Evolutionary conservation across 2,329 filamentous ascomycete species (phyloP).

Genomic region (Fusarium acutatum): DNA sequence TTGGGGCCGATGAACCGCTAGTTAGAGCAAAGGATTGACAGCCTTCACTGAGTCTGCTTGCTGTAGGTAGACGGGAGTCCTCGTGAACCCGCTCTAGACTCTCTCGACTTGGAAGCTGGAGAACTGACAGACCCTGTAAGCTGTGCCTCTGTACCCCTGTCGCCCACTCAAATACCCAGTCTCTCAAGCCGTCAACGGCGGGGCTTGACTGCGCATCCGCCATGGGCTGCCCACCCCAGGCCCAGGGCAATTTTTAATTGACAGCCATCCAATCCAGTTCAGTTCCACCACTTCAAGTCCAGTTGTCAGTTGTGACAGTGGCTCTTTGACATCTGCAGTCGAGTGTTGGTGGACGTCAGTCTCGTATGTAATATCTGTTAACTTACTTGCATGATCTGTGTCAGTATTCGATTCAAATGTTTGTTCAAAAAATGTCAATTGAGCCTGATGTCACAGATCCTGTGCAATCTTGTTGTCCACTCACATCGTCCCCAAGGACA

Average conservation of each 20-base stretch:
- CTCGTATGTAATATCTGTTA: not conserved
- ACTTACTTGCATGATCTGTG: not conserved
- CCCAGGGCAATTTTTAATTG: slow-evolving; percentile 22
- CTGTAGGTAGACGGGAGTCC: not conserved
- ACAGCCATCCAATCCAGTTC: slow-evolving; percentile 16
- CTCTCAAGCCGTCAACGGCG: slow-evolving; percentile 8
- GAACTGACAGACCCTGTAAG: not conserved
- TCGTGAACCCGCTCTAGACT: slow-evolving; percentile 12
- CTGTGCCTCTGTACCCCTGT: slow-evolving; percentile 27
- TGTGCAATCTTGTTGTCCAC: not conserved
- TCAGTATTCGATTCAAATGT: not conserved
- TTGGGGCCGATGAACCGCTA: slow-evolving; percentile 18
- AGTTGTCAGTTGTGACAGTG: not conserved
- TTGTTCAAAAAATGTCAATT: not conserved
- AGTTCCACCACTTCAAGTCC: not conserved
- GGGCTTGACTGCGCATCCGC: slow-evolving; percentile 8
- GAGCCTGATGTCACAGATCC: slow-evolving; percentile 14
- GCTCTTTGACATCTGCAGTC: not conserved
- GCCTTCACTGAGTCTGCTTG: not conserved
- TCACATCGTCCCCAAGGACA: not conserved
- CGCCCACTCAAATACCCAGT: slow-evolving; percentile 16
- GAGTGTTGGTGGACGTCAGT: slow-evolving; percentile 3
- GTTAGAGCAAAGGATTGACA: slow-evolving; percentile 6
- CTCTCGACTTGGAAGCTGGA: slow-evolving; percentile 25
- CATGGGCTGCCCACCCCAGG: not conserved